Evolutionary conservation across 1,284 basidiomycete genomes (phyloP).

Genomic region (Chalciporus sp.): DNA sequence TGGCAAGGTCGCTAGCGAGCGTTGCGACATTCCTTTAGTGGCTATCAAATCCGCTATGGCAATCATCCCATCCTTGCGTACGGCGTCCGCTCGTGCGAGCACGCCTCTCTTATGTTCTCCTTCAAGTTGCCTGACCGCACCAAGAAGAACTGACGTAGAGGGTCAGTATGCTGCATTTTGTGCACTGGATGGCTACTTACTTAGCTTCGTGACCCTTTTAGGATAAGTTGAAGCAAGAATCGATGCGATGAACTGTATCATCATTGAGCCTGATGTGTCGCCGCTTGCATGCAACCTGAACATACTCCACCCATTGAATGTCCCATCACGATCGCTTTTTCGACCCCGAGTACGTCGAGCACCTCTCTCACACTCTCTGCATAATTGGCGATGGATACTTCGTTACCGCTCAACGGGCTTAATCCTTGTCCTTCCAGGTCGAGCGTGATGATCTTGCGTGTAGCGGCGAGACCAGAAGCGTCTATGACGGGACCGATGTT

Average conservation of each 20-base stretch:
- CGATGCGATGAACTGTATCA: not conserved
- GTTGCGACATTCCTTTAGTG: slow-evolving; percentile 3
- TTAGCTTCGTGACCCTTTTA: slow-evolving; percentile 2
- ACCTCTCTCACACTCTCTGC: slow-evolving; percentile 16
- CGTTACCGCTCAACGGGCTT: slow-evolving; percentile 17
- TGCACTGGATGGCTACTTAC: not conserved
- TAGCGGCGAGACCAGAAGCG: slow-evolving; percentile 5
- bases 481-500: slow-evolving; percentile 9
- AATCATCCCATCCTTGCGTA: slow-evolving; percentile 7
- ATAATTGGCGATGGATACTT: slow-evolving; percentile 12
- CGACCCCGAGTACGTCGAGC: slow-evolving; percentile 10
- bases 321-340: slow-evolving; percentile 6
- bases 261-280: not conserved
- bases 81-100: not conserved
- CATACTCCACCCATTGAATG: slow-evolving; percentile 11
- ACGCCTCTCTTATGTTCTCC: not conserved
- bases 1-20: slow-evolving; percentile 1
- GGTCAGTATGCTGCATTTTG: not conserved
- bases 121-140: not conserved
- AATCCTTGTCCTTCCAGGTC: slow-evolving; percentile 6
- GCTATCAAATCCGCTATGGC: slow-evolving; percentile 1
- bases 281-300: not conserved
- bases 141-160: not conserved
- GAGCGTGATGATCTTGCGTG: slow-evolving; percentile 22
- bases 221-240: slow-evolving; percentile 6